Percentiles rank a stretch among this genome's conserved stretches.
Conservation (phyloP, 2,329 filamentous ascomycete species). For the Lomentospora prolificans region DNA sequence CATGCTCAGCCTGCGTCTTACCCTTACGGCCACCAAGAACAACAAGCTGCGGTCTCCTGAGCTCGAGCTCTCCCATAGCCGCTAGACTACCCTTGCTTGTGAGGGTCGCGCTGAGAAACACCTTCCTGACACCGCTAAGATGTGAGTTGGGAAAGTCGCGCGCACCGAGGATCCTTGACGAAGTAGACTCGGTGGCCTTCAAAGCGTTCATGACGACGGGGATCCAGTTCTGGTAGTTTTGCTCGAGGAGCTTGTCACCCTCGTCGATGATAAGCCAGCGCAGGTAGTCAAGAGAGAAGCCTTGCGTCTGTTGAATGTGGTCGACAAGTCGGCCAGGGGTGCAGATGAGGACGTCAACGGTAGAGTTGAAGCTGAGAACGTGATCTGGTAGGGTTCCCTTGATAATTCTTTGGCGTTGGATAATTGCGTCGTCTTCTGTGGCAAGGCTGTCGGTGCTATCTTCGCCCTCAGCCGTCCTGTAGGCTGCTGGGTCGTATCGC, state of each 20-base stretch:
- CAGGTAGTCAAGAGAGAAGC: slow-evolving; percentile 68
- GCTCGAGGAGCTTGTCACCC: slow-evolving; percentile 81
- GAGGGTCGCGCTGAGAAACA: slow-evolving; percentile 87
- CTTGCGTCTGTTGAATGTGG: slow-evolving; percentile 73
- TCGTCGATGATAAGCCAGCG: slow-evolving; percentile 91
- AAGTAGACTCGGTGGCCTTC: slow-evolving; percentile 5
- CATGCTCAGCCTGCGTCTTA: slow-evolving; percentile 25
- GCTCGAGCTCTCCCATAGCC: slow-evolving; percentile 49
- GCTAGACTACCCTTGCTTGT: slow-evolving; percentile 77
- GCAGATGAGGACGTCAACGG: slow-evolving; percentile 80
- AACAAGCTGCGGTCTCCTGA: slow-evolving; percentile 66
- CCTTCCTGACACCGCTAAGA: slow-evolving; percentile 56
- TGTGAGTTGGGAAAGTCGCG: slow-evolving; percentile 35
- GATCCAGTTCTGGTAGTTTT: slow-evolving; percentile 90
- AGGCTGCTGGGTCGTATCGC: slow-evolving; percentile 55
- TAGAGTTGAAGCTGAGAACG: slow-evolving; percentile 55
- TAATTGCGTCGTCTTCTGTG: slow-evolving; percentile 25
- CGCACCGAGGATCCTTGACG: background rate
- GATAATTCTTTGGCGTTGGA: slow-evolving; percentile 16
- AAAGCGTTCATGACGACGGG: slow-evolving; percentile 52
- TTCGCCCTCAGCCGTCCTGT: slow-evolving; percentile 33
- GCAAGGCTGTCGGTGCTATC: slow-evolving; percentile 24
- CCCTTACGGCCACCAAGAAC: slow-evolving; percentile 51
- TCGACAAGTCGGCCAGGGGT: slow-evolving; percentile 89
- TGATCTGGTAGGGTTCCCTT: slow-evolving; percentile 43